Base-by-base conservation (phyloP, 108 stramenopile species). In the Epithemia pelagica region DNA sequence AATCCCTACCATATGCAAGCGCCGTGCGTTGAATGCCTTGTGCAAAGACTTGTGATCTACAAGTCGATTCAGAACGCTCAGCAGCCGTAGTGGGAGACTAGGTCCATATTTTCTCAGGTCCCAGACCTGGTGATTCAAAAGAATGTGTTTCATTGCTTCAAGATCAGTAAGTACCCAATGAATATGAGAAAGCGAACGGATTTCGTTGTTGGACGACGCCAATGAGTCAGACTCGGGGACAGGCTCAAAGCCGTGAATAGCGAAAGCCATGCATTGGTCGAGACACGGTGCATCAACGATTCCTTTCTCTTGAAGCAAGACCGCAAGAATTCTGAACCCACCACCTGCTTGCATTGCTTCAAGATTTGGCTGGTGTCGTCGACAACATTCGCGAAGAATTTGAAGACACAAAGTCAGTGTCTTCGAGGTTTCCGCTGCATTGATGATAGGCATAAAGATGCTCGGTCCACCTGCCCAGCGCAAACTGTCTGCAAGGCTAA, bases 81-180 rank as follows among this genome's bases (percentile, higher is more conserved):
- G 73, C 30, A 90, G 71, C 30, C 88, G 74, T n/a, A 89, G 59
- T 8, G 90, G 88, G 28, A 94, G 67, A 27, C 83, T 83, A 23
- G 90, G 89, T 24, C 85, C 83, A 28, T 78, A 74, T 26, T 78
- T 81, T 56, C 74, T 76, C 52, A 90, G 58, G 66, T 90, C 89
- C 94, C 94, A 95, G 21, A 95, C 89, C 75, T 92, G 89, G 56
- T 95, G 94, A 65, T 95, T 95, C 31, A 92, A 74, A 25, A 95
- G 74, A 5, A 95, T 74, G 52, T 90, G 87, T 71, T 92, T 95
- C 89, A 95, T 88, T 25, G 94, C 94, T 71, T 95, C 94, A 55
- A 91, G 72, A 74, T 95, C 94, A 30, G 86, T 72, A 63, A 95
- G 87, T 20, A 92, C 82, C 88, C 89, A 95, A n/a, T 76, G 37